Conservation (phyloP, 495 filamentous ascomycete genomes). For the Aspergillus egyptiacus region DNA sequence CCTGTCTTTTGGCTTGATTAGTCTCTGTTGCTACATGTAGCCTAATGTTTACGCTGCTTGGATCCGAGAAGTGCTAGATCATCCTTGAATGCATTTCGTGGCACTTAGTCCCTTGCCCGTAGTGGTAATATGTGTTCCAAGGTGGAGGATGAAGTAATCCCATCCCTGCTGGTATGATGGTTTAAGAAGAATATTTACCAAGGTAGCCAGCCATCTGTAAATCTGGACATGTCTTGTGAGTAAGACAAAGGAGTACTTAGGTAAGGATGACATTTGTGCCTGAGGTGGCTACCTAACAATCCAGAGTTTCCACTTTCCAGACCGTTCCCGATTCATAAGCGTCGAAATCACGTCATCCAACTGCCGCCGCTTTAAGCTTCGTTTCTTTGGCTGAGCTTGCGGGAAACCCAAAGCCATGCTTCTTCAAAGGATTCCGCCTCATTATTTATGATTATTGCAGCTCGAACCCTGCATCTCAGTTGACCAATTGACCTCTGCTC, state of each 20-base stretch:
- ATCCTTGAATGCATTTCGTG: not conserved
- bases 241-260: no score
- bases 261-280: not conserved
- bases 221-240: no score
- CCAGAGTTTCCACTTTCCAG: slow-evolving; percentile 16
- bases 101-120: no score
- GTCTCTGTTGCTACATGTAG: slow-evolving; percentile 3
- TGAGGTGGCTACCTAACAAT: slow-evolving; percentile 10
- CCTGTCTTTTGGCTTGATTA: not conserved
- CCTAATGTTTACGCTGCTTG: not conserved
- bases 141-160: no score
- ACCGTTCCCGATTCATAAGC: slow-evolving; percentile 25
- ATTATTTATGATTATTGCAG: not conserved
- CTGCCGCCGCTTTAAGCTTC: slow-evolving; percentile 16
- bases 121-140: no score
- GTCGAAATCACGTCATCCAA: slow-evolving; percentile 22
- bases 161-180: no score
- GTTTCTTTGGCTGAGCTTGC: not conserved
- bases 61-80: not conserved
- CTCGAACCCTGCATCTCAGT: no score
- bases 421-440: not conserved
- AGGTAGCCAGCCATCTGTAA: no score
- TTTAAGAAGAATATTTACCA: no score
- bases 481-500: slow-evolving; percentile 7
- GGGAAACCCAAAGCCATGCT: slow-evolving; percentile 3